phyloP scores from a whole-genome alignment of 2,329 filamentous ascomycete genomes.

The Cyphellophora europaea region DNA sequence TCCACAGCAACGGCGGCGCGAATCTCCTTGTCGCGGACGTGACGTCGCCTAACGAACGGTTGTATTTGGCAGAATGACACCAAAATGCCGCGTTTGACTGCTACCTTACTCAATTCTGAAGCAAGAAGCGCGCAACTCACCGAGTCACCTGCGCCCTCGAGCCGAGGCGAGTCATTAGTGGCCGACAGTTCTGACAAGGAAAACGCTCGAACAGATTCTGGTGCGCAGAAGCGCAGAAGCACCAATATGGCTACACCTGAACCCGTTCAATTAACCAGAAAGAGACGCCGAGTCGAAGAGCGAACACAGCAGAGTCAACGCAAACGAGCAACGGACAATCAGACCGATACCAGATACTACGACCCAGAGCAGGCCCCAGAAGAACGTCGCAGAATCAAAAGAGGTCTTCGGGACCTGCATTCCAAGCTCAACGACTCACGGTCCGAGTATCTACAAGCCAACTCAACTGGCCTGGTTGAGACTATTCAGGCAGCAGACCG shows the following conservation, averaged over 20 bases:
- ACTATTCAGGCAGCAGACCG: slow-evolving; percentile 58
- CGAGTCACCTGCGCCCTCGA: not conserved
- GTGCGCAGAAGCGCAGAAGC: slow-evolving; percentile 34
- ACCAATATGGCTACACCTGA: not conserved
- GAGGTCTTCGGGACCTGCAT: slow-evolving; percentile 58
- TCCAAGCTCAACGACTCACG: slow-evolving; percentile 51
- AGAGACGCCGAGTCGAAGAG: not conserved
- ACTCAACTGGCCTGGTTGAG: slow-evolving; percentile 55
- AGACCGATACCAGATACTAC: slow-evolving; percentile 47
- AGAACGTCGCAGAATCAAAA: slow-evolving; percentile 62
- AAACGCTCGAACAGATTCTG: slow-evolving; percentile 24
- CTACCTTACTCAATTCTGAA: too few relatives aligned
- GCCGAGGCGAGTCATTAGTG: not conserved
- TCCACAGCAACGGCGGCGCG: too few relatives aligned
- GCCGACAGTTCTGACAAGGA: slow-evolving; percentile 39
- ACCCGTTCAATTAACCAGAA: not conserved
- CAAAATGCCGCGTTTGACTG: too few relatives aligned
- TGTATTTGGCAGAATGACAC: too few relatives aligned
- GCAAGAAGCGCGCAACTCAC: too few relatives aligned
- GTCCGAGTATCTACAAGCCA: slow-evolving; percentile 59
- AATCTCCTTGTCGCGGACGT: too few relatives aligned
- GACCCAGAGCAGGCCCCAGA: slow-evolving; percentile 75
- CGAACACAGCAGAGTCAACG: slow-evolving; percentile 7
- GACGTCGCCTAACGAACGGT: too few relatives aligned
- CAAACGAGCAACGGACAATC: slow-evolving; percentile 1